These are phyloP conservation scores for Hydnomerulius pinastri DNA, from an alignment of 768 basidiomycete species.

Conservation along the genomic window DNA sequence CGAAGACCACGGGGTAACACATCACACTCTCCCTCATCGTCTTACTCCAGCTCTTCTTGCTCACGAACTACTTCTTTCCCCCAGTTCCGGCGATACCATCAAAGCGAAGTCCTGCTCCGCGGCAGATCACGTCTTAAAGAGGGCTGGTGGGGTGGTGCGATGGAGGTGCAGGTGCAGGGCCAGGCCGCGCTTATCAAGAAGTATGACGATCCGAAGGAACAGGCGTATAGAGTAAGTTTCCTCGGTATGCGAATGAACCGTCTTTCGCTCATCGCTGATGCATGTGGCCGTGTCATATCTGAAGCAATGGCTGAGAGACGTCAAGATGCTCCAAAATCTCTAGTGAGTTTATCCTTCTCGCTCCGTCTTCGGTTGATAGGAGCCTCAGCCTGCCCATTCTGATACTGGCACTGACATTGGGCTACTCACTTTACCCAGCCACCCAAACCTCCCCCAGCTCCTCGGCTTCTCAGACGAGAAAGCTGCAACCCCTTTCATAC, in stretches of 20 bases:
- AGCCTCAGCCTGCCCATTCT: too few species aligned
- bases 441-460: slow-evolving; percentile 56
- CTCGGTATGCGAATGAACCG: too few species aligned
- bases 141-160: slow-evolving; percentile 51
- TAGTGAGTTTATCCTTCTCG: slow-evolving; percentile 35
- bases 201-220: slow-evolving; percentile 41
- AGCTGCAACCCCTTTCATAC: slow-evolving; percentile 49
- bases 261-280: not conserved
- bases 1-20: slow-evolving; percentile 37
- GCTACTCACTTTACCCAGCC: too few species aligned
- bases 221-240: slow-evolving; percentile 36
- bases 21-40: too few species aligned
- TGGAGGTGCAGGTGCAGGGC: slow-evolving; percentile 42
- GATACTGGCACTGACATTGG: too few species aligned
- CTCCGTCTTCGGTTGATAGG: not conserved
- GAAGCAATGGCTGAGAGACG: slow-evolving; percentile 51
- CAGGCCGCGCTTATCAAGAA: slow-evolving; percentile 43
- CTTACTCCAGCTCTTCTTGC: not conserved
- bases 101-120: slow-evolving; percentile 45
- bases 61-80: not conserved
- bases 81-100: slow-evolving; percentile 53
- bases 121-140: slow-evolving; percentile 38
- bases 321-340: slow-evolving; percentile 51
- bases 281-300: not conserved
- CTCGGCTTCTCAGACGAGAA: slow-evolving; percentile 49